Base-by-base conservation (phyloP, 2,329 filamentous ascomycete genomes). In the Calonectria ilicicola region DNA sequence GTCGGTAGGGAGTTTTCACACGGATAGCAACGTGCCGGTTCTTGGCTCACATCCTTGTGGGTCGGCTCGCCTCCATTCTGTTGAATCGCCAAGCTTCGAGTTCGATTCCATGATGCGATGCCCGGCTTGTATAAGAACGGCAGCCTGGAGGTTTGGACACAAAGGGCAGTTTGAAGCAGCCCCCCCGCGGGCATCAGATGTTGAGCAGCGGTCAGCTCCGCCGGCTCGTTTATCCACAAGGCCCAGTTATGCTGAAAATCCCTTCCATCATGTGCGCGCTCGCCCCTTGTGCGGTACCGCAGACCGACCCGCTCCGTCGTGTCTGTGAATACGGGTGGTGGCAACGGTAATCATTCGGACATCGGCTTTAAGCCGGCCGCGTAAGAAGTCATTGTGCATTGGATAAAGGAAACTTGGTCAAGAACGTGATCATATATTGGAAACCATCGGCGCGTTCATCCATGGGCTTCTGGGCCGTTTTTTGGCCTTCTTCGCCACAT, bases 41-140 rank as follows among this genome's bases (percentile, higher is more conserved):
- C 46, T 66, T 66, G 63, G 63, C 63, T 60, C 53, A 2, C 53
- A 60, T 60, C 53, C 53, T 60, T 60, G 53, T 60, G 53, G 53
- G 53, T 60, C 53, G 12, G 2, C 12, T 19, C 15, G 19, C n/a
- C 53, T 60, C 53, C 21, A 40, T 60, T 60, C 7, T 60, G 53
- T 5, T 60, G 14, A 60, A 60, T 60, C 35, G 53, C 53, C 53
- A 60, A 60, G 53, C 53, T 40, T 23, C 17, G 32, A 23, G 32
- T 60, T 60, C 53, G 53, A 60, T 60, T 60, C 38, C 38, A 60
- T 60, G 53, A 60, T 40, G 53, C 53, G 32, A 60, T 38, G 29
- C 53, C 53, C 21, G 29, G 53, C 35, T 21, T 19, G 53, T 60
- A 60, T 60, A 60, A 60, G 32, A 60, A 60, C n/a, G 29, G 32